phyloP scores from a whole-genome alignment of 768 basidiomycete species.

The Mycena galericulata region DNA sequence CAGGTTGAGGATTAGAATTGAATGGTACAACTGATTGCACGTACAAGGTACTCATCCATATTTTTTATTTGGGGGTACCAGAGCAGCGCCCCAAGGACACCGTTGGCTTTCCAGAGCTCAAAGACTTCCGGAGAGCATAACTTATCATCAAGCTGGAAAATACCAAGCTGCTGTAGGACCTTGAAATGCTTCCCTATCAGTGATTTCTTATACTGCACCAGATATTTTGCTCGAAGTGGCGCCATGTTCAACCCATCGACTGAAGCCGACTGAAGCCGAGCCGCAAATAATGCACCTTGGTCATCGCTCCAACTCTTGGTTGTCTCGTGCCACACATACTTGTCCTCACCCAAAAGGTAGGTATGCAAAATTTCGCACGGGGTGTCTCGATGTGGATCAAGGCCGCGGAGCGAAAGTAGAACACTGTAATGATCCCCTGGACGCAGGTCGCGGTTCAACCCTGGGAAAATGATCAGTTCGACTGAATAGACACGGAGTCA shows the following conservation, averaged over 20 bases:
- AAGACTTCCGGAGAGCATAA: conserved; percentile 34
- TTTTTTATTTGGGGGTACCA: conserved; percentile 41
- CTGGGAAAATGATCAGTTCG: background rate
- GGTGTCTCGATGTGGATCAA: conserved; percentile 10
- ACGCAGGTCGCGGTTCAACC: background rate
- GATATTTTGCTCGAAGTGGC: conserved; percentile 41
- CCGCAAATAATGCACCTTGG: conserved; percentile 39
- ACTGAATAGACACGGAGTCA: background rate
- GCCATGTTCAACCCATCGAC: conserved; percentile 43
- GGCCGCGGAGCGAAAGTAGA: background rate
- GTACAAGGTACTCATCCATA: background rate
- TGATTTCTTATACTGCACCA: conserved; percentile 48
- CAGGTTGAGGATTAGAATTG: background rate
- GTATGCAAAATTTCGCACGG: conserved; percentile 34
- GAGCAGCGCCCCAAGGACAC: conserved; percentile 41
- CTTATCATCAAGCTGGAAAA: conserved; percentile 42
- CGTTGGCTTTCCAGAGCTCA: conserved; percentile 36
- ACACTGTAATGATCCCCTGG: conserved; percentile 17
- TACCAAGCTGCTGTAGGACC: conserved; percentile 42
- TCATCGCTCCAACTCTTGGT: conserved; percentile 38
- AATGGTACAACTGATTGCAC: background rate
- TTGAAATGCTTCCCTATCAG: conserved; percentile 54
- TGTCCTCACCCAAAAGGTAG: conserved; percentile 40
- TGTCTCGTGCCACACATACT: conserved; percentile 47
- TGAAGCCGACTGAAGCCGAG: conserved; percentile 41